These are phyloP conservation scores for Gardenia jasminoides DNA, from an alignment of 257 asterid species.

Conservation along the genomic window DNA sequence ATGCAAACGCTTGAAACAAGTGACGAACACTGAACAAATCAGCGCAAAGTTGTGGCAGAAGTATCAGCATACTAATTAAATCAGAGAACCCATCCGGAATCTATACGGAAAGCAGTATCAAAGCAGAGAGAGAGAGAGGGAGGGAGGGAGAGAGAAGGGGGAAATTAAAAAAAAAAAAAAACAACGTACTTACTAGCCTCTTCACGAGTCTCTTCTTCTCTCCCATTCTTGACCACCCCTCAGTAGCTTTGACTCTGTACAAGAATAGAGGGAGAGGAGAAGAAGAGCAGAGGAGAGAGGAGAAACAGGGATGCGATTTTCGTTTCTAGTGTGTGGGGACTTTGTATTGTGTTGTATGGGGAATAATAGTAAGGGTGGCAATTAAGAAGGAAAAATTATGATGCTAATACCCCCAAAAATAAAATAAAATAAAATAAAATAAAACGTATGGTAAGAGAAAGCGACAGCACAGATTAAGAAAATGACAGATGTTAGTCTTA, in stretches of 20 bases:
- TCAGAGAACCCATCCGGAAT: slow-evolving; percentile 6
- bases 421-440: background rate
- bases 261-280: slow-evolving; percentile 26
- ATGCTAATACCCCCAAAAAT: background rate
- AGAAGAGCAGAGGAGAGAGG: slow-evolving; percentile 12
- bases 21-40: background rate
- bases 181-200: slow-evolving; percentile 99
- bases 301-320: slow-evolving; percentile 31
- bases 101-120: background rate
- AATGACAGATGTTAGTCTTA: slow-evolving; percentile 58
- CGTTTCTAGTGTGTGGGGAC: slow-evolving; percentile 30
- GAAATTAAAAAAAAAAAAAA: too few species aligned
- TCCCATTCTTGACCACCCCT: slow-evolving; percentile 37
- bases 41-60: background rate
- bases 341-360: slow-evolving; percentile 4
- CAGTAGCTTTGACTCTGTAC: slow-evolving; percentile 27
- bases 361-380: slow-evolving; percentile 58
- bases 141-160: too few species aligned
- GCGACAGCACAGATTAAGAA: slow-evolving; percentile 58
- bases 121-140: slow-evolving; percentile 5
- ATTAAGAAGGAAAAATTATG: slow-evolving; percentile 43
- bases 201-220: slow-evolving; percentile 61
- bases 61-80: slow-evolving; percentile 1
- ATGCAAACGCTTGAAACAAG: slow-evolving; percentile 7
- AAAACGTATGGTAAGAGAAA: slow-evolving; percentile 60